Base-by-base conservation (phyloP, 2,329 filamentous ascomycete genomes). In the Xylariaceae sp. region DNA sequence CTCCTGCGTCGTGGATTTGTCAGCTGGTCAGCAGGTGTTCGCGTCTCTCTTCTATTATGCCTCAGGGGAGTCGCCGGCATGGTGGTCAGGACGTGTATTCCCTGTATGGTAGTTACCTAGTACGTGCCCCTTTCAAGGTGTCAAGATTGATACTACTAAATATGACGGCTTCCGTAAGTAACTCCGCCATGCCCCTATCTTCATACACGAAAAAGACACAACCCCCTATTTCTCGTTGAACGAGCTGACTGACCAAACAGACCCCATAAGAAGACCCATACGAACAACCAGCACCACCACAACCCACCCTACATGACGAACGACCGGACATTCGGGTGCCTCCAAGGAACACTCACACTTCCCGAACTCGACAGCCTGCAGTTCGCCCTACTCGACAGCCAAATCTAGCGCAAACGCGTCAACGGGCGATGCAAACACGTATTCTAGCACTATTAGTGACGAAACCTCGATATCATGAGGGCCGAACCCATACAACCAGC, bases 51-150 rank as follows among this genome's bases (percentile, higher is more conserved):
- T 18, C 17, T 18, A 18, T 18, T 18, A 18, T 18, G 17, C 17
- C 17, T 18, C 17, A 18, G 17, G 17, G 17, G 17, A 1, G 17
- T 18, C 17, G 17, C 17, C 17, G 17, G 17, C 17, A 18, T 18
- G 17, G 17, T 18, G 17, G 17, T 18, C 17, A 58, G 63, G 10
- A 53, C 30, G 10, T 63, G 59, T 39, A 54, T 61, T n/a, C 56
- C 59, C 0, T 59, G 59, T 56, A 34, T 47, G 35, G 34, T 54
- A 37, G 63, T 59, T 51, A 18, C 55, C 23, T 2, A 54, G 53
- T 61, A 48, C 2, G 59, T 18, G 8, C n/a, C 15, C n/a, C 9
- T 7, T 17, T 47, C 13, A n/a, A 13, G 13, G 10, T n/a, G 23
- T 30, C 23, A 30, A 30, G 23, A 30, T 30, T 30, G 17, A 18